Evolutionary conservation across 2,329 filamentous ascomycete genomes (phyloP), one percentile per base, ranked within the genome.

Genomic region (Alternaria conjuncta): DNA sequence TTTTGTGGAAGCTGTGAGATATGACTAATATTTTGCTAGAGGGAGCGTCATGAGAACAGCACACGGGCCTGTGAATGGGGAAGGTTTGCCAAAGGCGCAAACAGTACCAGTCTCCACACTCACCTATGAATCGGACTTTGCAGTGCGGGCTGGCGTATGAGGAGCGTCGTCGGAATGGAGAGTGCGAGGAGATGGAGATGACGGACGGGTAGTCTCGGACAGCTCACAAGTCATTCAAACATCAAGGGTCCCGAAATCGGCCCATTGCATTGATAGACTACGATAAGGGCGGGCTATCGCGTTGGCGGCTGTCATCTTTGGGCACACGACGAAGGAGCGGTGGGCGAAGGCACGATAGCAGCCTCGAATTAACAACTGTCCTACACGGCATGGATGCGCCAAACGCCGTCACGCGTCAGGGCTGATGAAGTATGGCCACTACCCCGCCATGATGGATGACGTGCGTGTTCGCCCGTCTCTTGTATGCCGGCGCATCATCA

Each of bases 11-110:
- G 60, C 28, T 46, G 51, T 51, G 60, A 68, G 57, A 55, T 71
- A 74, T 78, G 74, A 77, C 75, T 77, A 77, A 78, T 76, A 71
- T 69, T 60, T 46, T 61, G 67, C 66, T 65, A 49, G 64, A 44
- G 46, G 43, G 55, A 50, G 64, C 58, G 68, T 71, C 71, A 73
- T 69, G 60, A 51, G 60, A 45, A 51, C 63, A 45, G 46, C 55
- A 50, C 49, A 15, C 53, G 47, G 61, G n/a, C 10, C 9, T 28
- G 65, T 66, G 60, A 65, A 65, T 55, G 49, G 50, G 66, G 58
- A 66, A 64, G 65, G 65, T 63, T 58, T 67, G 64, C 66, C 68
- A 66, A 50, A 47, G 21, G 45, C 26, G 26, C 45, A 25, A 47
- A 53, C 53, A 46, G 57, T 36, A 15, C 13, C 44, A 47, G n/a